phyloP scores from a whole-genome alignment of 176 grass and related monocot species.

The Cenchrus purpureus region DNA sequence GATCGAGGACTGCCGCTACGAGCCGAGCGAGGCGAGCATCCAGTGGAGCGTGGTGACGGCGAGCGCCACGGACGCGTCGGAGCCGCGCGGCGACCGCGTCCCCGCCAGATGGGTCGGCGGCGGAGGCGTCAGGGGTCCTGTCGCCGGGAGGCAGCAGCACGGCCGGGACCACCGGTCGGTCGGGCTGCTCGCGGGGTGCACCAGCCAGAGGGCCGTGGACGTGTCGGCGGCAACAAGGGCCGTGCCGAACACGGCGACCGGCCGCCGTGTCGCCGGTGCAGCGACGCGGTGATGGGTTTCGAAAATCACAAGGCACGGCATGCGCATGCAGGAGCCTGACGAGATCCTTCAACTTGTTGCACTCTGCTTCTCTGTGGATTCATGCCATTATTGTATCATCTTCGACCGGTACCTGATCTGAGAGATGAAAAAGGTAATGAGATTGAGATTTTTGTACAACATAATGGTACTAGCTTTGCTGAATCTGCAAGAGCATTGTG shows the following conservation, averaged over 20 bases:
- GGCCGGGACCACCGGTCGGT: slow-evolving; percentile 25
- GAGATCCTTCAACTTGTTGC: not conserved
- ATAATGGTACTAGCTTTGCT: not conserved
- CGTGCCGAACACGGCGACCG: not conserved
- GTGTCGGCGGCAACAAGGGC: slow-evolving; percentile 30
- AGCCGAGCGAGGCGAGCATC: slow-evolving; percentile 88
- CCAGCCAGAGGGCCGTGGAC: slow-evolving; percentile 67
- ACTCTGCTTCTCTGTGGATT: not conserved
- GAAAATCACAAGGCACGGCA: not conserved
- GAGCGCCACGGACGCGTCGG: slow-evolving; percentile 57
- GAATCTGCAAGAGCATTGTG: not conserved
- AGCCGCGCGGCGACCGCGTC: slow-evolving; percentile 19
- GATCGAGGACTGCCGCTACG: slow-evolving; percentile 63
- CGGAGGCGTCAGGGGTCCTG: not conserved
- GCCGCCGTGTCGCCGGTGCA: not conserved
- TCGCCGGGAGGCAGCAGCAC: slow-evolving; percentile 24
- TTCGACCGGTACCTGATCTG: not conserved
- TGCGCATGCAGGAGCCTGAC: not conserved
- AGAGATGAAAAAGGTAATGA: too few species aligned
- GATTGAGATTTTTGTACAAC: too few species aligned
- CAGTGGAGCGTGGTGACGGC: slow-evolving; percentile 86
- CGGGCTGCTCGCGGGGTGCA: slow-evolving; percentile 68
- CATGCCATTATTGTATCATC: not conserved
- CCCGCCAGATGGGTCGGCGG: not conserved
- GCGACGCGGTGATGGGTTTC: not conserved